Percentiles rank a stretch among this genome's conserved stretches.
Conservation (phyloP, 768 basidiomycete genomes). For the Tulasnella sp. region DNA sequence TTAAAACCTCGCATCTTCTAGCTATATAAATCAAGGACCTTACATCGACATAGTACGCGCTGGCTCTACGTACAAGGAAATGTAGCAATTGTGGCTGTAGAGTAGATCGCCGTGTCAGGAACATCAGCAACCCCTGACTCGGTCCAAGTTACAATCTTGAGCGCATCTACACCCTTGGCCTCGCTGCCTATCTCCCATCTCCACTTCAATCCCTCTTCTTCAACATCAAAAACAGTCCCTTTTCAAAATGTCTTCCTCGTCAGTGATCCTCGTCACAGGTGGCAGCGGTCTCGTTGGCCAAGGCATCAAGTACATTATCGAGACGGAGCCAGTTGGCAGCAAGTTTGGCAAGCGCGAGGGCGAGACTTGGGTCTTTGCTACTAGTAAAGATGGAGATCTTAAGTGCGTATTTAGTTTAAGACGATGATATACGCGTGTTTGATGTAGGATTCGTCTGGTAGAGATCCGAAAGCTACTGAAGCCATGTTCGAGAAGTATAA, state of each 20-base stretch:
- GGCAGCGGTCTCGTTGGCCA: constrained; percentile 83
- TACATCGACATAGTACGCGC: too few relatives aligned
- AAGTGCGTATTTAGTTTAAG: constrained; percentile 40
- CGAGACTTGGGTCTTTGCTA: constrained; percentile 82
- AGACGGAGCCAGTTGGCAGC: constrained; percentile 68
- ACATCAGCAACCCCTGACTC: background rate
- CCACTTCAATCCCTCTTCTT: background rate
- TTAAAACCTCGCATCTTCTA: too few relatives aligned
- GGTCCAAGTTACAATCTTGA: background rate
- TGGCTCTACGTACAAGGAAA: too few relatives aligned
- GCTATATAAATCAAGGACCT: too few relatives aligned
- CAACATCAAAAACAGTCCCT: background rate
- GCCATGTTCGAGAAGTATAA: constrained; percentile 82
- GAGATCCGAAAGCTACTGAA: constrained; percentile 61
- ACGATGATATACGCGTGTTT: background rate
- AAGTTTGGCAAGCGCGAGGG: constrained; percentile 65
- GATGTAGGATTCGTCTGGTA: constrained; percentile 28
- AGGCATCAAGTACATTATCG: constrained; percentile 69
- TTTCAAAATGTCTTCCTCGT: constrained; percentile 5
- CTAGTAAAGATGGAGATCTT: constrained; percentile 74
- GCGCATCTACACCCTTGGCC: background rate
- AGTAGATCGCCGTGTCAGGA: background rate
- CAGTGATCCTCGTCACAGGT: constrained; percentile 71
- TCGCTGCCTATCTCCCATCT: background rate
- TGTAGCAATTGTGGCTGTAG: too few relatives aligned